phyloP scores from a whole-genome alignment of 768 basidiomycete genomes.

The Hygrocybe punicea region DNA sequence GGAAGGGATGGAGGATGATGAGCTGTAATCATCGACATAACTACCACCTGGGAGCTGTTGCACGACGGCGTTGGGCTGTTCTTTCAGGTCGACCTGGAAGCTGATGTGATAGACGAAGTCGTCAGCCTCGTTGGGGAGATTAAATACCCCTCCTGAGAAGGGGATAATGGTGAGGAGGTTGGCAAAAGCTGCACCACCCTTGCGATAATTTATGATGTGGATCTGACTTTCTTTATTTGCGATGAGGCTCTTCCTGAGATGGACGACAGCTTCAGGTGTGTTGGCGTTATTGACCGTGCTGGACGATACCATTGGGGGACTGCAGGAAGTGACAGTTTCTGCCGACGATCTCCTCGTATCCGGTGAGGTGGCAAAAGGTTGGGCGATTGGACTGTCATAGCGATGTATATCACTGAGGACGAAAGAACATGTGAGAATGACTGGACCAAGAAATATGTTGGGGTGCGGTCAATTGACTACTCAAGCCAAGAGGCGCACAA shows the following conservation, averaged over 20 bases:
- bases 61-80: slow-evolving; percentile 81
- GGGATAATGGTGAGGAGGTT: slow-evolving; percentile 93
- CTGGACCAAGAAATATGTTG: slow-evolving; percentile 76
- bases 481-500: slow-evolving; percentile 75
- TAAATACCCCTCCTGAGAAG: slow-evolving; percentile 57
- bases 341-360: slow-evolving; percentile 75
- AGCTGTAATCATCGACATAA: slow-evolving; percentile 62
- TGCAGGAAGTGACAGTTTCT: slow-evolving; percentile 91
- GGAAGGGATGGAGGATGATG: slow-evolving; percentile 12
- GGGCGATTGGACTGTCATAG: slow-evolving; percentile 81
- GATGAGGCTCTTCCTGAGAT: slow-evolving; percentile 61
- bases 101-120: slow-evolving; percentile 87
- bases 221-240: slow-evolving; percentile 87
- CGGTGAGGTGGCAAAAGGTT: slow-evolving; percentile 73
- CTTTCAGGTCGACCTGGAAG: slow-evolving; percentile 89
- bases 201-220: slow-evolving; percentile 82
- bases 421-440: slow-evolving; percentile 91
- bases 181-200: slow-evolving; percentile 80
- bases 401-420: slow-evolving; percentile 81
- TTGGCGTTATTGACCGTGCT: slow-evolving; percentile 44
- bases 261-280: slow-evolving; percentile 55
- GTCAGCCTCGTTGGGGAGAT: slow-evolving; percentile 51
- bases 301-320: slow-evolving; percentile 56
- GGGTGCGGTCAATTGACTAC: slow-evolving; percentile 74
- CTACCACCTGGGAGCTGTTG: slow-evolving; percentile 75